phyloP scores from a whole-genome alignment of 345 rosid genomes.

The Rhizophora apiculata region DNA sequence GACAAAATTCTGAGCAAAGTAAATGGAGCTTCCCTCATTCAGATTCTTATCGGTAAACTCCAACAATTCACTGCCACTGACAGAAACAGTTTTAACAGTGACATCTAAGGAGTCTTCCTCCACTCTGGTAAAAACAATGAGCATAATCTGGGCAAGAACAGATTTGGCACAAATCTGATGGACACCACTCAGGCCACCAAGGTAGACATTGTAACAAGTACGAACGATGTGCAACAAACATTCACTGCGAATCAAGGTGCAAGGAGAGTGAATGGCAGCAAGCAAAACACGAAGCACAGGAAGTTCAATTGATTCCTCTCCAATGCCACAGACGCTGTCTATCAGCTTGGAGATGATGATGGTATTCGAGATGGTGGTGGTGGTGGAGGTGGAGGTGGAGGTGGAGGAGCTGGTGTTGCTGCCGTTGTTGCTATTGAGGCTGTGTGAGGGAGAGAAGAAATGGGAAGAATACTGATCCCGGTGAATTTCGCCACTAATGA shows the following conservation, averaged over 20 bases:
- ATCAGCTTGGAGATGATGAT: slow-evolving; percentile 37
- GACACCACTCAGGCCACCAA: slow-evolving; percentile 74
- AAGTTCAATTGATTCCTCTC: slow-evolving; percentile 78
- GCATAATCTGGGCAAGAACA: slow-evolving; percentile 79
- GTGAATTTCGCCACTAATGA: slow-evolving; percentile 58
- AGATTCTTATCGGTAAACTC: slow-evolving; percentile 79
- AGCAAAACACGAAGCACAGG: slow-evolving; percentile 71
- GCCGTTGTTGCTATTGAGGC: no score
- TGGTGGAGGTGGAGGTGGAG: no score
- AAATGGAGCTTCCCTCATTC: slow-evolving; percentile 83
- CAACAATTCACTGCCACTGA: slow-evolving; percentile 47
- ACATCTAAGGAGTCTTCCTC: slow-evolving; percentile 68
- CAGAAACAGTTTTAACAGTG: slow-evolving; percentile 48
- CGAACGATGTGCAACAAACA: slow-evolving; percentile 67
- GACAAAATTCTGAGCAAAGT: slow-evolving; percentile 68
- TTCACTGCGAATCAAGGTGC: slow-evolving; percentile 74
- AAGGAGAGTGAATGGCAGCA: slow-evolving; percentile 67
- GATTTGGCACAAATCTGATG: slow-evolving; percentile 95
- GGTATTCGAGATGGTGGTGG: neutral
- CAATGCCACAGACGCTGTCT: slow-evolving; percentile 49
- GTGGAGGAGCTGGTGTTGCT: no score
- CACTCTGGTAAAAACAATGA: slow-evolving; percentile 63
- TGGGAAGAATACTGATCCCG: slow-evolving; percentile 1
- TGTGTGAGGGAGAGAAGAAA: no score
- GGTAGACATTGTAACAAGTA: slow-evolving; percentile 89